A percentile compares a stretch with the other conserved stretches of the same genome.
Evolutionary conservation across 2,329 filamentous ascomycete genomes (phyloP).

Genomic region (Pochonia chlamydosporia): DNA sequence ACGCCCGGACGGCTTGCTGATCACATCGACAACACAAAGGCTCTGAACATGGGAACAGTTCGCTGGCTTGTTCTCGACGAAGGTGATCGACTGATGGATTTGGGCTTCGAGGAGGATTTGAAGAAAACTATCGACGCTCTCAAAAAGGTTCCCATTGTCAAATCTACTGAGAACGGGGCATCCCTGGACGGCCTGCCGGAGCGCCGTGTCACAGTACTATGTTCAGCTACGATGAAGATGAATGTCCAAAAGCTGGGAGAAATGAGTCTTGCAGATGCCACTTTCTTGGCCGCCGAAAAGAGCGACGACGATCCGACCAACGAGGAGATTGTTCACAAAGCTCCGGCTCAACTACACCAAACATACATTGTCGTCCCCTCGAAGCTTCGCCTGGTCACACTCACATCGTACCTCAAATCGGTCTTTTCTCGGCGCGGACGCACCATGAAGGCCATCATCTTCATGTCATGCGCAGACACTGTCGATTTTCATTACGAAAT

Average conservation of each 20-base stretch:
- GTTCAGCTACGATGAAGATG: constrained; percentile 97
- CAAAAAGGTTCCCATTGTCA: constrained; percentile 55
- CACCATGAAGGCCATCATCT: constrained; percentile 94
- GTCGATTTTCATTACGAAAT: constrained; percentile 95
- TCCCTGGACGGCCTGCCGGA: constrained; percentile 61
- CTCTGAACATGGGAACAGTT: constrained; percentile 79
- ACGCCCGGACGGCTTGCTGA: constrained; percentile 89
- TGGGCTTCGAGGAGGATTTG: constrained; percentile 93
- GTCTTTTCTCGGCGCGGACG: constrained; percentile 84
- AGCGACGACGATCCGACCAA: constrained; percentile 39
- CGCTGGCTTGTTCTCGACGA: constrained; percentile 94
- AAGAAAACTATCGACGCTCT: constrained; percentile 79
- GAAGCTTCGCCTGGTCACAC: constrained; percentile 83
- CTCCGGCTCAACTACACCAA: constrained; percentile 90
- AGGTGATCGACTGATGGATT: constrained; percentile 95
- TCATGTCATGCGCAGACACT: constrained; percentile 93
- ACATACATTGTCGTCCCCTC: constrained; percentile 81
- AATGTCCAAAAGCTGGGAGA: constrained; percentile 90
- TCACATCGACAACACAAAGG: constrained; percentile 88
- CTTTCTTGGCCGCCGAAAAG: constrained; percentile 70
- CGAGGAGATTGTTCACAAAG: constrained; percentile 58
- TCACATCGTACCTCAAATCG: constrained; percentile 77
- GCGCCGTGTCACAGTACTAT: constrained; percentile 79
- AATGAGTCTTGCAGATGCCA: constrained; percentile 89
- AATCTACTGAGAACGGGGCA: constrained; percentile 53